Conservation (phyloP, 352 stramenopile genomes). For the Halophytophthora batemanensis region DNA sequence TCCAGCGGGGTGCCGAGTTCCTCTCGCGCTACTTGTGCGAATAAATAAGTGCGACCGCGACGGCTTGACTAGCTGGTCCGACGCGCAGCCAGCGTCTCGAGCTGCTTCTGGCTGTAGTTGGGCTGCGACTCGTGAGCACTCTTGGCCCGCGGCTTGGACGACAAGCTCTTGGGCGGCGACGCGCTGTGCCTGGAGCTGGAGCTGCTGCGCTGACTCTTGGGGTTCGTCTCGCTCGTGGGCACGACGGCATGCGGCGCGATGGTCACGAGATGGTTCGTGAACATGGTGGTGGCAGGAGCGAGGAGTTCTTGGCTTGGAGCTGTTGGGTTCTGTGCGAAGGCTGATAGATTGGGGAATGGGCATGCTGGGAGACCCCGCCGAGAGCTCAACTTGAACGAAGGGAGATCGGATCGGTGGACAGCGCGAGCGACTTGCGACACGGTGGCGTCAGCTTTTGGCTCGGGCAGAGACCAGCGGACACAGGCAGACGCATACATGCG, state of each 20-base stretch:
- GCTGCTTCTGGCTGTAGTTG: slow-evolving; percentile 9
- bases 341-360: slow-evolving; percentile 28
- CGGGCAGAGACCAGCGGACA: too few relatives aligned
- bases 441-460: too few relatives aligned
- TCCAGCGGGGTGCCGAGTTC: too few relatives aligned
- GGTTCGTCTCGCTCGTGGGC: too few relatives aligned
- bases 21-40: too few relatives aligned
- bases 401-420: background rate
- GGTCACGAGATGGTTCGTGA: slow-evolving; percentile 30
- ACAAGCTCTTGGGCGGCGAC: slow-evolving; percentile 1
- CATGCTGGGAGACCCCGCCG: slow-evolving; percentile 1
- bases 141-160: slow-evolving; percentile 11
- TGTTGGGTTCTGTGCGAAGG: slow-evolving; percentile 1
- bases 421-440: too few relatives aligned
- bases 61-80: background rate
- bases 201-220: too few relatives aligned
- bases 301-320: background rate
- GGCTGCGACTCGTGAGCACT: slow-evolving; percentile 9
- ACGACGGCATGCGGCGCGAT: slow-evolving; percentile 30
- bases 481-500: too few relatives aligned
- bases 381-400: slow-evolving; percentile 2
- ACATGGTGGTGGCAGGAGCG: slow-evolving; percentile 24
- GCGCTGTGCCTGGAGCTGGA: background rate
- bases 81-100: slow-evolving; percentile 10
- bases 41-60: too few relatives aligned